Base-by-base conservation (phyloP, 1,284 basidiomycete species). In the Rhodotorula sp. region DNA sequence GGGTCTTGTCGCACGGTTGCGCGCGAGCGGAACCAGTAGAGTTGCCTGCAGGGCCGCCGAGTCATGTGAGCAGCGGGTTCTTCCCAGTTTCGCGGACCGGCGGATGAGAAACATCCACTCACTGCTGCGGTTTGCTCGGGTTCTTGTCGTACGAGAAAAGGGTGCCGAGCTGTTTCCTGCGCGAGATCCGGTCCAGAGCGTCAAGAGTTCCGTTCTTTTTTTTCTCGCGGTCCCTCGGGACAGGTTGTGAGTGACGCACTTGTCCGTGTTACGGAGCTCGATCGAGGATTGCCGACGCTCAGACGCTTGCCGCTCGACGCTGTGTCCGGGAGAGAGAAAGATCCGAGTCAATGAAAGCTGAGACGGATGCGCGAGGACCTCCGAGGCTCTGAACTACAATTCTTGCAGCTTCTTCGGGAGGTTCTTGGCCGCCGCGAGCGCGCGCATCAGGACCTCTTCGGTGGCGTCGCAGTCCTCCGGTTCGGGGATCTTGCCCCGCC, bases 1-100 rank as follows among this genome's bases (percentile, higher is more conserved):
- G 87, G 81, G 62, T 88, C 88, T 74, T 90, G 89, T 76, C 85
- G 84, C 6, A 87, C 87, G 43, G 87, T 85, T 65, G 89, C 86
- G 68, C 87, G 86, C 2, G 91, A 81, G 57, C 79, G 80, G 76
- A 93, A 89, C 92, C 93, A 96, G 78, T 88, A 89, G 85, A 90
- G 88, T 73, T 88, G 86, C 23, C 83, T 81, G 23, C 5, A 34
- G 34, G 34, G 14, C 10, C 29, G 0, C 20, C 14, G 3, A 23
- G 2, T 5, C 6, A 12, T 34, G 56, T 16, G 23, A 34, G n/a
- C 15, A n/a, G 0, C 18, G 31, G 16, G 20, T 12, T 31, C 4
- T 8, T 16, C 31, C 34, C 6, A 49, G 31, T 31, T 7, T n/a
- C 18, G 7, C 29, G 23, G n/a, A 18, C 18, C 29, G 16, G 54